Evolutionary conservation across 2,329 filamentous ascomycete species (phyloP).

Genomic region (Colletotrichum orchidophilum): DNA sequence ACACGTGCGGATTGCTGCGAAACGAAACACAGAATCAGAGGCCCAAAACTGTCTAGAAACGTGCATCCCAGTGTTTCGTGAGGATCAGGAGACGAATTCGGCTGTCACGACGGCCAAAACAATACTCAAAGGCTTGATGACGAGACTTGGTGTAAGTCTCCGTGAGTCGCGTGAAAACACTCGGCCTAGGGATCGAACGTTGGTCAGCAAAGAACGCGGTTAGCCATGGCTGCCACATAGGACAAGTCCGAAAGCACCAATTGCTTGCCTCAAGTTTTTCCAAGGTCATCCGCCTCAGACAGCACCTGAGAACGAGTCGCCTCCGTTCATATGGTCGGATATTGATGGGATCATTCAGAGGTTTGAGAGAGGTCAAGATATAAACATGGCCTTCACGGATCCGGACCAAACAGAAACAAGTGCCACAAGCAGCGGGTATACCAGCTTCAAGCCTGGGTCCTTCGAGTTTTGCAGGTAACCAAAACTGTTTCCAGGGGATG

Average conservation of each 20-base stretch:
- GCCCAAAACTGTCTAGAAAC: slow-evolving; percentile 51
- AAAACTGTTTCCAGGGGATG: slow-evolving; percentile 3
- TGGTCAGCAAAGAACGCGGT: background rate
- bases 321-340: slow-evolving; percentile 41
- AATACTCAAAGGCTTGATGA: slow-evolving; percentile 56
- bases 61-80: slow-evolving; percentile 56
- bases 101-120: slow-evolving; percentile 56
- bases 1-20: slow-evolving; percentile 59
- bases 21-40: slow-evolving; percentile 49
- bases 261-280: background rate
- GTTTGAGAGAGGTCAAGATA: slow-evolving; percentile 40
- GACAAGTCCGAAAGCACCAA: background rate
- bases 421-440: background rate
- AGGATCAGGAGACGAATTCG: slow-evolving; percentile 61
- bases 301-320: background rate
- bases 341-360: slow-evolving; percentile 49
- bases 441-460: background rate
- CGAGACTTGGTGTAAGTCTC: slow-evolving; percentile 48
- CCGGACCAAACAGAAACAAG: background rate
- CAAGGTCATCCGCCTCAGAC: background rate
- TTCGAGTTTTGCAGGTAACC: background rate
- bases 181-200: background rate
- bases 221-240: background rate
- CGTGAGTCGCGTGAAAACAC: background rate
- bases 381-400: slow-evolving; percentile 2